Percentiles rank a stretch among this genome's conserved stretches.
Conservation (phyloP, 2,329 filamentous ascomycete species). For the Kalaharituber pfeilii region DNA sequence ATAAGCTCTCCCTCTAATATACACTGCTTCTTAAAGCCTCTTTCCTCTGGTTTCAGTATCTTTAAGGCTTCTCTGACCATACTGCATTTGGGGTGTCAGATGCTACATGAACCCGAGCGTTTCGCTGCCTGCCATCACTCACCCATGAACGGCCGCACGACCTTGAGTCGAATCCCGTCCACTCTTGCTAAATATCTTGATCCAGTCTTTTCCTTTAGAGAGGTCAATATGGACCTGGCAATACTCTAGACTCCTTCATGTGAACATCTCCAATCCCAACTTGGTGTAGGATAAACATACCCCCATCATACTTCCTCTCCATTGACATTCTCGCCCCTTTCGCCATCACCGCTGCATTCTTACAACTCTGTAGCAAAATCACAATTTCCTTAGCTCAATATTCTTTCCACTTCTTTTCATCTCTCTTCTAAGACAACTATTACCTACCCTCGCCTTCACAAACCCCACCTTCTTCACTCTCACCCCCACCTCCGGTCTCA, state of each 20-base stretch:
- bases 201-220: slow-evolving; percentile 31
- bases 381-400: no score
- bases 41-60: slow-evolving; percentile 41
- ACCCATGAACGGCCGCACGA: slow-evolving; percentile 42
- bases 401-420: no score
- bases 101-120: not conserved
- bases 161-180: slow-evolving; percentile 75
- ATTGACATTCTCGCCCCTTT: slow-evolving; percentile 14
- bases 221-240: slow-evolving; percentile 74
- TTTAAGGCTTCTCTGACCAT: slow-evolving; percentile 47
- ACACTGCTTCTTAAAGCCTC: slow-evolving; percentile 41
- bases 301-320: slow-evolving; percentile 22
- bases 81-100: slow-evolving; percentile 22
- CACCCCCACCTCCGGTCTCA: slow-evolving; percentile 19
- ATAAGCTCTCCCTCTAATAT: slow-evolving; percentile 74
- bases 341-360: slow-evolving; percentile 9
- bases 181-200: slow-evolving; percentile 82
- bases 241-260: slow-evolving; percentile 39
- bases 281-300: not conserved
- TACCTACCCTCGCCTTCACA: slow-evolving; percentile 16
- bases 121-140: slow-evolving; percentile 18
- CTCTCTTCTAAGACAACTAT: not conserved
- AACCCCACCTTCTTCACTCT: slow-evolving; percentile 21
- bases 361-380: slow-evolving; percentile 1
- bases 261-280: not conserved